Base-by-base conservation (phyloP, 2,329 filamentous ascomycete genomes). In the Penicillium sp. region DNA sequence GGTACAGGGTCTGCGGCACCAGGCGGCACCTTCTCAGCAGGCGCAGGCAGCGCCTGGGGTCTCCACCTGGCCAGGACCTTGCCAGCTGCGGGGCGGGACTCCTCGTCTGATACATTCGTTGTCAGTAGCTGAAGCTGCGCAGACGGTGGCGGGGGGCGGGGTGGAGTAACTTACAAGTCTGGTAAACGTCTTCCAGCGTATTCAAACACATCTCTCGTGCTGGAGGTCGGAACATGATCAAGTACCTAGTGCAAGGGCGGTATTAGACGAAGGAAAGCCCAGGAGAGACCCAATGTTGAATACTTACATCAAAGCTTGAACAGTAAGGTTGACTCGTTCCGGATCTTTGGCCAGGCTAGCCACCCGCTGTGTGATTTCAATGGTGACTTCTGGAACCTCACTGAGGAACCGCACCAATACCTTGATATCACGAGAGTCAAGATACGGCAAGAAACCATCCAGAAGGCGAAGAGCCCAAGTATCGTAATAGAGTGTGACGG, bases 341-440 rank as follows among this genome's bases (percentile, higher is more conserved):
- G 86, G 86, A 71, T 89, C 86, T 64, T 83, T 81, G 0, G 86
- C 85, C 58, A 89, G 78, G 59, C 81, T 83, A 66, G 83, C 83
- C 37, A 98, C 87, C 51, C 90, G 85, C 49, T 87, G 82, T 2
- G 98, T 82, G 61, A 98, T 87, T 11, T 84, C 82, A 36, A 80
- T 75, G 60, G 87, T 91, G 36, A 99, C 81, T 43, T 90, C 88
- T 0, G 95, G 95, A 36, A 99, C 88, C 75, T 99, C 95, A 51
- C 92, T 93, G 46, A 99, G 79, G 71, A 98, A 96, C 37, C 95
- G 87, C 31, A 96, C 93, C 56, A 99, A 80, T 22, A 96, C 85
- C 74, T 95, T 94, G 47, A 68, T 73, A 73, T 99, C 95, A 60
- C 91, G 90, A 2, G 89, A 85, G 71, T 97, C 92, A n/a, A 98